Base-by-base conservation (phyloP, 345 rosid genomes). In the Aquilaria sinensis region DNA sequence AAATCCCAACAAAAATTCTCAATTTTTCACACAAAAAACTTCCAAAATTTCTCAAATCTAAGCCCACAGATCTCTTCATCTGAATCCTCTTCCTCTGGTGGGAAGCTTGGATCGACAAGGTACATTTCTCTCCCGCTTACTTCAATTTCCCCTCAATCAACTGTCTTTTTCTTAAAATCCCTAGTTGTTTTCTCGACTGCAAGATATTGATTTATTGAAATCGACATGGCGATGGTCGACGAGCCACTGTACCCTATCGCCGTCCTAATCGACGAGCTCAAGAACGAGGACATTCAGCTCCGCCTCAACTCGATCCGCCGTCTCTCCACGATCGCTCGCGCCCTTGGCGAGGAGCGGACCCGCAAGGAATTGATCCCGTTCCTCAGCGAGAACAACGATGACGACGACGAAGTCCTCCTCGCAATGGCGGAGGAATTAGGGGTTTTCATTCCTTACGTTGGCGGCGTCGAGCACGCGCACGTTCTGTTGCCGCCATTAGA, bases 381-480 rank as follows among this genome's bases (percentile, higher is more conserved):
- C 70, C 75, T 88, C 15, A 83, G 85, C 13, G 96, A 88, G 67
- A 88, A 81, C 62, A 88, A 88, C 65, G 96, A 88, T 5, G 96
- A 88, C 5, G 96, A 85, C 32, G 96, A 88, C 15, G 96, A 85
- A 77, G 87, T 88, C 51, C 84, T 88, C 53, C 80, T 88, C 51
- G 89, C 91, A 3, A 85, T 88, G 96, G 87, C 91, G 0, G 91
- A 88, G 63, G 96, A 88, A 69, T 48, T 88, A 75, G 96, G 96
- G 15, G 89, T 78, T 58, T 87, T 87, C 68, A 81, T 85, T 66
- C 95, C 91, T 29, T 88, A 81, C 61, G 91, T 85, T 47, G 96
- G 91, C 32, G 96, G 96, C 2, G 72, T 85, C 64, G 87, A 88
- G 70, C 62, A 76, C 49, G 89, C 96, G 12, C 72, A 78, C 69